Evolutionary conservation across 805 yeast species (phyloP).

Genomic region (Candida broadrunensis): DNA sequence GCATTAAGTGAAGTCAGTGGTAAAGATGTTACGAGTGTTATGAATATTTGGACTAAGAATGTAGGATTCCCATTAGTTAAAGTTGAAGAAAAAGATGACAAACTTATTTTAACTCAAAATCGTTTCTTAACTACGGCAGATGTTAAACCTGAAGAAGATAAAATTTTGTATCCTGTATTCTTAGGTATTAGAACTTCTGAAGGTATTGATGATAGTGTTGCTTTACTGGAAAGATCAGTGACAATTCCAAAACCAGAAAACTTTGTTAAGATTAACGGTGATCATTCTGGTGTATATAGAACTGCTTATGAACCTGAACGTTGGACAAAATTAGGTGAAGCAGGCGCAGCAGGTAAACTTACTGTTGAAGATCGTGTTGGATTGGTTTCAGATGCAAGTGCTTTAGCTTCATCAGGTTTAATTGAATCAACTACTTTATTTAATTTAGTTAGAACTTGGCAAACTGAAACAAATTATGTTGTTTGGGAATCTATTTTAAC

Average conservation of each 20-base stretch:
- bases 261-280: constrained; percentile 69
- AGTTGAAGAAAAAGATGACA: constrained; percentile 53
- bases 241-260: constrained; percentile 41
- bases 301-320: constrained; percentile 68
- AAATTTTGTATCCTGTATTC: constrained; percentile 66
- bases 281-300: constrained; percentile 73
- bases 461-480: constrained; percentile 55
- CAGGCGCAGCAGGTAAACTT: constrained; percentile 55
- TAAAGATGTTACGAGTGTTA: constrained; percentile 65
- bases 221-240: constrained; percentile 44
- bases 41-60: constrained; percentile 79
- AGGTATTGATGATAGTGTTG: constrained; percentile 60
- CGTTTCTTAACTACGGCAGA: constrained; percentile 77
- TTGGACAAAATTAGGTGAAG: constrained; percentile 64
- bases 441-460: constrained; percentile 59
- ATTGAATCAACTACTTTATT: constrained; percentile 61
- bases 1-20: constrained; percentile 69
- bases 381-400: constrained; percentile 74
- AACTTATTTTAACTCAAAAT: constrained; percentile 61
- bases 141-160: constrained; percentile 71
- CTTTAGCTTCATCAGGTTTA: constrained; percentile 69
- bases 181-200: constrained; percentile 56
- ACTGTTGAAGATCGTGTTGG: constrained; percentile 79
- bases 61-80: constrained; percentile 74
- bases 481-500: constrained; percentile 64